Conservation (phyloP, 768 basidiomycete genomes). For the Grammothele lineata region DNA sequence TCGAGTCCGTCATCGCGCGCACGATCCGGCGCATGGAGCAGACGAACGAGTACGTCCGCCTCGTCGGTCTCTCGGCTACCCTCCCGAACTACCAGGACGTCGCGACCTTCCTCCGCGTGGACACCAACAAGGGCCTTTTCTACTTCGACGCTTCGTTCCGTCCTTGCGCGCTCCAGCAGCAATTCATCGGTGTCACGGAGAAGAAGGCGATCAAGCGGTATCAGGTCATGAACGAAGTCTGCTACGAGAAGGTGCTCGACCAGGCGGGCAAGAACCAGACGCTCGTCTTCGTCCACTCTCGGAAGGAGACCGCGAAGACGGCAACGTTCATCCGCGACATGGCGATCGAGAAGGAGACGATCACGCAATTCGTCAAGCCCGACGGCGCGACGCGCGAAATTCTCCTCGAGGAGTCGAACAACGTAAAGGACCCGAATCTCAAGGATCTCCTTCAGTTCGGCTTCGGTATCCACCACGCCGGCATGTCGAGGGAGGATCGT, state of each 20-base stretch:
- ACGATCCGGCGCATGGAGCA: slow-evolving; percentile 95
- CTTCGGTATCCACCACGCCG: slow-evolving; percentile 97
- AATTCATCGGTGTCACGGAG: slow-evolving; percentile 96
- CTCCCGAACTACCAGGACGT: slow-evolving; percentile 99
- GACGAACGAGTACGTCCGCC: slow-evolving; percentile 86
- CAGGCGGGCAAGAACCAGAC: slow-evolving; percentile 89
- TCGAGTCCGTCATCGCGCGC: slow-evolving; percentile 87
- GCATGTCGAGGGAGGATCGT: slow-evolving; percentile 91
- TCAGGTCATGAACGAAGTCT: slow-evolving; percentile 97
- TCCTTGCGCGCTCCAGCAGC: slow-evolving; percentile 92
- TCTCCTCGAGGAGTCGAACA: slow-evolving; percentile 74
- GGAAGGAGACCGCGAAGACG: slow-evolving; percentile 98
- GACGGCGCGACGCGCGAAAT: slow-evolving; percentile 92
- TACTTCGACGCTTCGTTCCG: slow-evolving; percentile 95
- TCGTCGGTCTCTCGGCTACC: slow-evolving; percentile 94
- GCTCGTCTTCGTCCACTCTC: slow-evolving; percentile 95
- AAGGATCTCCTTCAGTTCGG: slow-evolving; percentile 93
- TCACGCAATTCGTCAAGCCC: slow-evolving; percentile 92
- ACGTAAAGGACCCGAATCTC: slow-evolving; percentile 78
- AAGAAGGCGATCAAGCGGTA: slow-evolving; percentile 99
- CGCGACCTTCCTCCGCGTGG: slow-evolving; percentile 93
- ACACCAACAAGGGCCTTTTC: slow-evolving; percentile 88
- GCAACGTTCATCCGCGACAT: slow-evolving; percentile 90
- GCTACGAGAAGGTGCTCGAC: slow-evolving; percentile 97
- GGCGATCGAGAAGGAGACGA: slow-evolving; percentile 95